Evolutionary conservation across 495 filamentous ascomycete species (phyloP).

Genomic region (Mycothermus thermophilus): DNA sequence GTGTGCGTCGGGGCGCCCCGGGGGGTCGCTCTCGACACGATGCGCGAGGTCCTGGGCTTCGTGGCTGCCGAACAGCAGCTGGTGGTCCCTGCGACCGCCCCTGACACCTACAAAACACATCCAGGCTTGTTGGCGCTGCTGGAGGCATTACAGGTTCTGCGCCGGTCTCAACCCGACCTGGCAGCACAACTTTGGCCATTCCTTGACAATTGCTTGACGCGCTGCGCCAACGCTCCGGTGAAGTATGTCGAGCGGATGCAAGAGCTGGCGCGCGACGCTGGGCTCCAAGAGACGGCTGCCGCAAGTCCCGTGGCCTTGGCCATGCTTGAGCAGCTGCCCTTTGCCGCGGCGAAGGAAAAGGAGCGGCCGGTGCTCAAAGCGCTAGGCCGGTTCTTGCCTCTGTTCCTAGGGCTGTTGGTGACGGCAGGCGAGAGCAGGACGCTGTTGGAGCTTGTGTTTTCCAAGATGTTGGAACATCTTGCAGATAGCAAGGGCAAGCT

Average conservation of each 20-base stretch:
- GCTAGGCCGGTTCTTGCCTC: slow-evolving; percentile 43
- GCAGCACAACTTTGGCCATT: slow-evolving; percentile 40
- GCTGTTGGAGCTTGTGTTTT: slow-evolving; percentile 23
- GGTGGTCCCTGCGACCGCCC: slow-evolving; percentile 25
- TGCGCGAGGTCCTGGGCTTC: slow-evolving; percentile 33
- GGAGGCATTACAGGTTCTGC: slow-evolving; percentile 26
- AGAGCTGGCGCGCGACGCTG: slow-evolving; percentile 13
- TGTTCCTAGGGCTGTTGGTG: slow-evolving; percentile 37
- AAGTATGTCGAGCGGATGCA: slow-evolving; percentile 53
- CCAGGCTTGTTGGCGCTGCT: slow-evolving; percentile 42
- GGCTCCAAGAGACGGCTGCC: background rate
- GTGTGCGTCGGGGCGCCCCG: slow-evolving; percentile 33
- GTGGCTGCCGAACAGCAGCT: slow-evolving; percentile 39
- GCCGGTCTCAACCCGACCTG: slow-evolving; percentile 2
- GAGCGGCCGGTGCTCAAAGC: slow-evolving; percentile 23
- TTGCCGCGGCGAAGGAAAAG: slow-evolving; percentile 37
- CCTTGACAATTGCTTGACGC: slow-evolving; percentile 64
- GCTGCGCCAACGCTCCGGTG: slow-evolving; percentile 54
- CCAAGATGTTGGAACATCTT: slow-evolving; percentile 15
- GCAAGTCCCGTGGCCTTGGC: slow-evolving; percentile 44
- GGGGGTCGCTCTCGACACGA: slow-evolving; percentile 26
- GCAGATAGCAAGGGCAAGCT: slow-evolving; percentile 8
- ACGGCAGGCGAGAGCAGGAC: slow-evolving; percentile 25
- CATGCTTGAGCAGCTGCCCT: slow-evolving; percentile 67
- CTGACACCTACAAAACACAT: too few relatives aligned